Base-by-base conservation (phyloP, 208 protist genomes). In the Crithidia sp. region DNA sequence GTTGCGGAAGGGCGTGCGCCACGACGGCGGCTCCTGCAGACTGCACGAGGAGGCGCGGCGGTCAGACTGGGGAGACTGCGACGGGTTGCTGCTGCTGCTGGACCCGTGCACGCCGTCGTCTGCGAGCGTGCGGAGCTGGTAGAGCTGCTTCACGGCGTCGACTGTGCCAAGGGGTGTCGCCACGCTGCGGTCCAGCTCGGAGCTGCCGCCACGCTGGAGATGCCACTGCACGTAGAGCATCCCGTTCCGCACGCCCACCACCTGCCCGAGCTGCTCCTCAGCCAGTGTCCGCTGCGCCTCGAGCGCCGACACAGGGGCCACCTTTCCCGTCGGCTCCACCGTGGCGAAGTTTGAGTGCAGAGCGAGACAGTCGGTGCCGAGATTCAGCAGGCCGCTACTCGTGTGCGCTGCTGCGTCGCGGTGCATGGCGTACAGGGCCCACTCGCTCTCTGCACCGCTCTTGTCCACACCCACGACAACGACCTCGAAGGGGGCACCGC, bases 1-100 rank as follows among this genome's bases (percentile, higher is more conserved):
- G 74, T 97, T 97, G 10, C 94, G 89, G 75, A 97, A 97, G 9
- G 94, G 94, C 60, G 90, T 96, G 43, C 80, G 86, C 92, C 94
- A 97, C 63, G 92, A 95, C 53, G 88, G 84, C 43, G 94, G 92
- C 60, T 96, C 89, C 63, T 81, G 76, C 50, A 96, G 78, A 0
- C 12, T 13, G 12, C 45, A 14, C 45, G 45, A 49, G 9, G 12
- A 14, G 45, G 45, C 9, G 45, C 45, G 45, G 12, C 45, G 7
- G 12, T 28, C 28, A 28, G 28, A 28, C 28, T 28, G 28, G 28
- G 28, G 28, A 28, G 28, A 28, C 28, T 28, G 28, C 28, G 28
- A 28, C 28, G 28, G 28, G 1, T 28, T 28, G 28, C 28, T 28
- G 28, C 28, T 28, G 28, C 28, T 28, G 28, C 28, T 28, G 28